phyloP scores from a whole-genome alignment of 2,329 filamentous ascomycete species.

The Sporothrix euskadiensis region DNA sequence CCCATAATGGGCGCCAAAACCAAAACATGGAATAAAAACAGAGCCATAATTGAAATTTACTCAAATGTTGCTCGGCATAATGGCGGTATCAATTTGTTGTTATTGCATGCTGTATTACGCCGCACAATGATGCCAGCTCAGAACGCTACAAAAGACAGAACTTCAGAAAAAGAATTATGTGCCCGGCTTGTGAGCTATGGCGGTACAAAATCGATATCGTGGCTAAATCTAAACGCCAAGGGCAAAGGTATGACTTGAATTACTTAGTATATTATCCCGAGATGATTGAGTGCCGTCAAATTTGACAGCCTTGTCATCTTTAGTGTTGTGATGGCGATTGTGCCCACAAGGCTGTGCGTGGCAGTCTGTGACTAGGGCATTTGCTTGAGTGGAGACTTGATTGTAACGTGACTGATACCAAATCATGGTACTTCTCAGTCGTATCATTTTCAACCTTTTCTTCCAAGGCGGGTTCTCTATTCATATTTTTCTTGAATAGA shows the following conservation, averaged over 20 bases:
- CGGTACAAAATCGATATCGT: not conserved
- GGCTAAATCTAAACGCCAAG: not conserved
- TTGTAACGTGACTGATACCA: not conserved
- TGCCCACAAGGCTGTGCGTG: not conserved
- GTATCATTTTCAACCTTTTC: not conserved
- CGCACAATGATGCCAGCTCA: not conserved
- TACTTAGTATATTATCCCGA: not conserved
- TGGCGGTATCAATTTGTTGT: too few relatives aligned
- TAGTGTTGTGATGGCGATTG: not conserved
- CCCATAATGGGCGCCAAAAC: too few relatives aligned
- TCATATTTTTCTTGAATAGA: not conserved
- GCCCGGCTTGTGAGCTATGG: too few relatives aligned
- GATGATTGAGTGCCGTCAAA: not conserved
- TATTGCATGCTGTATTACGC: not conserved
- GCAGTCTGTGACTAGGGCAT: not conserved
- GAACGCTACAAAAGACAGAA: not conserved
- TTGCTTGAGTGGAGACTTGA: not conserved
- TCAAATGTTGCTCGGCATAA: too few relatives aligned
- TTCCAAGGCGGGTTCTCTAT: not conserved
- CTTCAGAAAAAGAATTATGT: not conserved
- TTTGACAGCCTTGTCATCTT: not conserved
- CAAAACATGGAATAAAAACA: not conserved
- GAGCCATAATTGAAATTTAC: not conserved
- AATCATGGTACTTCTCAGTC: not conserved
- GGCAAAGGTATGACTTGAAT: not conserved